These are phyloP conservation scores for Pythium brassicae DNA, from an alignment of 352 stramenopile genomes.

Conservation along the genomic window DNA sequence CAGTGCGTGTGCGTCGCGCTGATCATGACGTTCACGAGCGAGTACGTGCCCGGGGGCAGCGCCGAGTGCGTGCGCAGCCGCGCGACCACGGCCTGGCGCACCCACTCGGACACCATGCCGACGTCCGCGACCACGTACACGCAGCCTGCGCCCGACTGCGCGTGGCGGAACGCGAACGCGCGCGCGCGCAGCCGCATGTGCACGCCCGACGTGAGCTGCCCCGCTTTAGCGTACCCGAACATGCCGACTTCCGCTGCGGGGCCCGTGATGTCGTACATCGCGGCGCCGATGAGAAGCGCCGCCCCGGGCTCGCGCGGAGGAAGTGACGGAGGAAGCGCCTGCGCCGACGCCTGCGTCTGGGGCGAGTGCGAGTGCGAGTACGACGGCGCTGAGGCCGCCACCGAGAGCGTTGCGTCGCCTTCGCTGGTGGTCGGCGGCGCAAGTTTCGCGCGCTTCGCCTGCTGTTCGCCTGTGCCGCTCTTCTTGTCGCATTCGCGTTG, in stretches of 20 bases:
- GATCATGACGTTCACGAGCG: conserved; percentile 80
- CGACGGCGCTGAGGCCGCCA: not conserved
- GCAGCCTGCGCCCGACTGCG: conserved; percentile 25
- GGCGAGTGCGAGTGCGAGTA: not conserved
- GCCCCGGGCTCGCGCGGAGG: conserved; percentile 3
- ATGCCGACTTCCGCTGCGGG: conserved; percentile 81
- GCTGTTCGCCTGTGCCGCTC: not conserved
- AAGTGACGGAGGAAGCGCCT: too few species aligned
- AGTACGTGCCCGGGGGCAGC: conserved; percentile 44
- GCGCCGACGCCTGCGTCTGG: not conserved
- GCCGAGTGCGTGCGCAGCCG: conserved; percentile 46
- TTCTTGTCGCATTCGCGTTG: too few species aligned
- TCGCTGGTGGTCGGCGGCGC: not conserved
- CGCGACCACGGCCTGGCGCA: conserved; percentile 76
- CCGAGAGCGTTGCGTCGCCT: conserved; percentile 18
- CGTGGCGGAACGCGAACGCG: conserved; percentile 73
- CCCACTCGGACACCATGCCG: conserved; percentile 86
- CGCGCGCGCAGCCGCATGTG: conserved; percentile 83
- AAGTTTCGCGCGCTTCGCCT: not conserved
- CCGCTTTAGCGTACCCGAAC: conserved; percentile 83
- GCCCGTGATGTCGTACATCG: conserved; percentile 84
- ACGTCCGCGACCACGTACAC: conserved; percentile 88
- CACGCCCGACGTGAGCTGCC: conserved; percentile 75
- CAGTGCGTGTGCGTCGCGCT: conserved; percentile 92
- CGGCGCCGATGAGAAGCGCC: conserved; percentile 54